Conservation (phyloP, 2,329 filamentous ascomycete species). For the Alternaria arborescens region DNA sequence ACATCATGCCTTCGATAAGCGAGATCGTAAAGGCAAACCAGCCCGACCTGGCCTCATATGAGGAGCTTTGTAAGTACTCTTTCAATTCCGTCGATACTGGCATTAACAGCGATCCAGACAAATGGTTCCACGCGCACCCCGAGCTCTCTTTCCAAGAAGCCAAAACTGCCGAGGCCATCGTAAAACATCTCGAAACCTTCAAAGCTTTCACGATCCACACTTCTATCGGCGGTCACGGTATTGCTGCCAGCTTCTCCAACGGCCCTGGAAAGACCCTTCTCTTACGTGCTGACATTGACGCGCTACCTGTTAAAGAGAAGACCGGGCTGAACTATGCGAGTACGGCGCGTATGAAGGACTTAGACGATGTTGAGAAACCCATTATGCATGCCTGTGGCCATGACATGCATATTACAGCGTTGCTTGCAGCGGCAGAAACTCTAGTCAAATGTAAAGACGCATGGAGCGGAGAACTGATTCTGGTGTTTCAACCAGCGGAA, state of each 20-base stretch:
- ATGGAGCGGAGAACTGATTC: conserved; percentile 71
- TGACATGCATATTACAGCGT: conserved; percentile 67
- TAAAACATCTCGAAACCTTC: conserved; percentile 37
- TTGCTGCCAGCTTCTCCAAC: conserved; percentile 66
- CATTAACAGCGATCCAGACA: conserved; percentile 31
- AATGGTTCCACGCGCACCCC: conserved; percentile 47
- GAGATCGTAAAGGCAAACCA: conserved; percentile 36
- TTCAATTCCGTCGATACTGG: not conserved
- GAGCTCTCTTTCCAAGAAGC: conserved; percentile 50
- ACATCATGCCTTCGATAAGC: conserved; percentile 41
- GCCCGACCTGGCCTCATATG: conserved; percentile 40
- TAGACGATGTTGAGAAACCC: conserved; percentile 59
- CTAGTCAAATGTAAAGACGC: conserved; percentile 55
- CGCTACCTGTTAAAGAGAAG: conserved; percentile 64
- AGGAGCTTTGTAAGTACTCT: conserved; percentile 43
- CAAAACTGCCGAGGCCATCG: conserved; percentile 44
- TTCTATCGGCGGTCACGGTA: conserved; percentile 66
- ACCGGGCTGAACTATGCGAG: conserved; percentile 66
- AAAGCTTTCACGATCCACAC: conserved; percentile 56
- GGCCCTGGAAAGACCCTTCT: conserved; percentile 64
- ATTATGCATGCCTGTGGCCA: conserved; percentile 75
- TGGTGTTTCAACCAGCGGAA: conserved; percentile 74
- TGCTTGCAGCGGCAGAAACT: conserved; percentile 64
- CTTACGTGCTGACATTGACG: conserved; percentile 70
- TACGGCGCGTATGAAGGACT: conserved; percentile 54